Evolutionary conservation across 768 basidiomycete genomes (phyloP).

Genomic region (Leccinum boreale): DNA sequence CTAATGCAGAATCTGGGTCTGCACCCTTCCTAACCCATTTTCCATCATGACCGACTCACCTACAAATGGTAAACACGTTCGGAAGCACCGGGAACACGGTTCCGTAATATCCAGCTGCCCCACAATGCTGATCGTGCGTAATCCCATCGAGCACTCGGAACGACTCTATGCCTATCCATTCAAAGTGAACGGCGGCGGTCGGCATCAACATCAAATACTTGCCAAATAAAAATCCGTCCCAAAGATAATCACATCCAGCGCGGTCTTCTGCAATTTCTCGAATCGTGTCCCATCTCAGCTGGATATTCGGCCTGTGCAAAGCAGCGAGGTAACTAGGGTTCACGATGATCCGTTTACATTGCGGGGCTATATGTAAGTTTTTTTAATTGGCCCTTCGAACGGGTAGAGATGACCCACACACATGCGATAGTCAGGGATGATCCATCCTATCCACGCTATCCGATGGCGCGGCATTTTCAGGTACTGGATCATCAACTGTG

Average conservation of each 20-base stretch:
- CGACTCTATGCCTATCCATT: neutral
- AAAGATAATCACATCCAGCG: slow-evolving; percentile 1
- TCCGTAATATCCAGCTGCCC: slow-evolving; percentile 42
- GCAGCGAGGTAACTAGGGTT: slow-evolving; percentile 45
- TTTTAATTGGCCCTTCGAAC: neutral
- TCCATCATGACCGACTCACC: neutral
- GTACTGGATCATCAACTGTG: neutral
- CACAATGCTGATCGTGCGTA: neutral
- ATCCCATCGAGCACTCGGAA: neutral
- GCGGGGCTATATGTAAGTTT: slow-evolving; percentile 38
- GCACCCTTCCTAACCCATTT: neutral
- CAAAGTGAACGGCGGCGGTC: neutral
- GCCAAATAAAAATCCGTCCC: slow-evolving; percentile 6
- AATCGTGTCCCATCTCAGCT: slow-evolving; percentile 30
- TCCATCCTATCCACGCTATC: neutral
- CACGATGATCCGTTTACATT: slow-evolving; percentile 60
- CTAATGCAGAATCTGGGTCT: slow-evolving; percentile 2
- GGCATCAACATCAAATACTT: neutral
- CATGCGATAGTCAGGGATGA: neutral
- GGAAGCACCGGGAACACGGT: slow-evolving; percentile 40
- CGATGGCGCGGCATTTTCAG: neutral
- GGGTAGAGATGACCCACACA: neutral
- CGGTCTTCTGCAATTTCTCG: neutral
- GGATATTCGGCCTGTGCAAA: slow-evolving; percentile 46
- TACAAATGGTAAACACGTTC: neutral